phyloP scores from a whole-genome alignment of 805 yeast genomes.

The Metschnikowia kunwiensis region DNA sequence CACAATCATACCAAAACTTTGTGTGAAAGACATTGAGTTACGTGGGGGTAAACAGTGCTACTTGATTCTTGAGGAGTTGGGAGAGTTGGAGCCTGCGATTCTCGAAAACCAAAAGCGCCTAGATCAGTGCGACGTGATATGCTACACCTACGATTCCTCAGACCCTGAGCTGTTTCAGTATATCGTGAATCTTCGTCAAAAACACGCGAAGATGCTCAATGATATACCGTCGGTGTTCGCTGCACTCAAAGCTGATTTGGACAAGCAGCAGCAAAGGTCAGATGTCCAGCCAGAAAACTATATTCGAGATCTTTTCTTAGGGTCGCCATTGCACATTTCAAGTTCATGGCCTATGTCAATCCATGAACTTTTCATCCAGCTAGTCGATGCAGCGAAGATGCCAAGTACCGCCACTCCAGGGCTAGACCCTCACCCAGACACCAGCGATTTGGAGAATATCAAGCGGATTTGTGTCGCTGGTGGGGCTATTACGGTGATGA shows the following conservation, averaged over 20 bases:
- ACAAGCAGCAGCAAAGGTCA: constrained; percentile 89
- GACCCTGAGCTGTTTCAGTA: constrained; percentile 94
- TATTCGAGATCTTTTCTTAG: constrained; percentile 60
- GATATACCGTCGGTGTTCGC: constrained; percentile 81
- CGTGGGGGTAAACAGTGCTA: constrained; percentile 96
- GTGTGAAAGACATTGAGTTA: constrained; percentile 88
- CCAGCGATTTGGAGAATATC: constrained; percentile 46
- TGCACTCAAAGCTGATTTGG: constrained; percentile 92
- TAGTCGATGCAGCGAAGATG: constrained; percentile 81
- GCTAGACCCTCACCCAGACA: constrained; percentile 58
- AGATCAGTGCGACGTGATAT: constrained; percentile 86
- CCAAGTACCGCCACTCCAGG: constrained; percentile 82
- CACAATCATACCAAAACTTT: constrained; percentile 74
- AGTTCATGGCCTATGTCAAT: constrained; percentile 87
- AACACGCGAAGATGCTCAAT: constrained; percentile 54
- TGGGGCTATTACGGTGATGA: constrained; percentile 65
- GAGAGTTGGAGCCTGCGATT: constrained; percentile 80
- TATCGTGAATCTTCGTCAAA: constrained; percentile 63
- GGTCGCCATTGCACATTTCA: constrained; percentile 87
- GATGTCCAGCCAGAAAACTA: constrained; percentile 85
- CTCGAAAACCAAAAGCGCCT: constrained; percentile 65
- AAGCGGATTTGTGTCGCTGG: constrained; percentile 61
- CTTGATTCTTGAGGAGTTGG: constrained; percentile 83
- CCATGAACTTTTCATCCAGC: constrained; percentile 77
- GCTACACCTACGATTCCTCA: constrained; percentile 88